A percentile compares a stretch with the other conserved stretches of the same genome.
phyloP scores from a whole-genome alignment of 1,284 basidiomycete genomes.

The Leccinum griseonigrum region DNA sequence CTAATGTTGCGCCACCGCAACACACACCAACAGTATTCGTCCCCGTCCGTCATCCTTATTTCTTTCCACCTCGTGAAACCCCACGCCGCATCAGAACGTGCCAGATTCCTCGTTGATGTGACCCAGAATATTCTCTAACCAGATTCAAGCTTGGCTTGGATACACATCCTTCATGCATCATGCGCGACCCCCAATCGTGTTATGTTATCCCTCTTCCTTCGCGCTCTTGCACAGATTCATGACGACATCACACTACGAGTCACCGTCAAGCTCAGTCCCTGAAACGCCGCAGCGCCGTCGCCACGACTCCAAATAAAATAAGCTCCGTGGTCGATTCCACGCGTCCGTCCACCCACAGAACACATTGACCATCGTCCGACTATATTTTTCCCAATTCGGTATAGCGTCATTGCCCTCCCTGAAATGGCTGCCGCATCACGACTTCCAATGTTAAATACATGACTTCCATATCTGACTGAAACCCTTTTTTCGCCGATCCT shows the following conservation, averaged over 20 bases:
- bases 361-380: conserved; percentile 17
- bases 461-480: conserved; percentile 2
- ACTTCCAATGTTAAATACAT: conserved; percentile 2
- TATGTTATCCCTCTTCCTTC: not conserved
- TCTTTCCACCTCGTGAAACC: conserved; percentile 12
- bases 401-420: not conserved
- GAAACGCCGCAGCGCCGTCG: conserved; percentile 26
- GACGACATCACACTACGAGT: conserved; percentile 8
- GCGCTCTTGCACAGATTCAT: not conserved
- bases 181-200: not conserved
- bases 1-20: conserved; percentile 2
- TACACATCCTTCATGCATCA: not conserved
- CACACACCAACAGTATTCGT: not conserved
- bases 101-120: conserved; percentile 3
- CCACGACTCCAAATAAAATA: conserved; percentile 16
- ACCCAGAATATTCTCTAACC: not conserved
- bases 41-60: not conserved
- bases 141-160: not conserved
- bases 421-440: not conserved
- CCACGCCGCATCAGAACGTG: conserved; percentile 27
- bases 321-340: conserved; percentile 14
- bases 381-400: not conserved
- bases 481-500: conserved; percentile 2
- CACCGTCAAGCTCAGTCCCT: conserved; percentile 16
- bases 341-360: conserved; percentile 15